A percentile compares a stretch with the other conserved stretches of the same genome.
These are phyloP conservation scores for Cucumis cinereus DNA, from an alignment of 306 rosid genomes.

Conservation along the genomic window DNA sequence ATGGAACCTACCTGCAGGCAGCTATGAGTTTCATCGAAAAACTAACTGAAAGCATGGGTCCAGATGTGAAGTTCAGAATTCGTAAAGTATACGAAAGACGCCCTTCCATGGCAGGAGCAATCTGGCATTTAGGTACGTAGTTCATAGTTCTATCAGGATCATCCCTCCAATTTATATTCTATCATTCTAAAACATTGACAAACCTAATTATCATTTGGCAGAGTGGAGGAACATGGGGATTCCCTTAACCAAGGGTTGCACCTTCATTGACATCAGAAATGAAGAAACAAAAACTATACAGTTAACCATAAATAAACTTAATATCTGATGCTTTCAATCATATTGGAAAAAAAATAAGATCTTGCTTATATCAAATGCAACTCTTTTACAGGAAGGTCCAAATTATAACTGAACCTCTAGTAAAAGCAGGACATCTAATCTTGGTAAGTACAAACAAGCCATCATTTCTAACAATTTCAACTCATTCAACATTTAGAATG, in stretches of 20 bases:
- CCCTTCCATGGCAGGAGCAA: slow-evolving; percentile 39
- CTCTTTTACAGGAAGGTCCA: slow-evolving; percentile 46
- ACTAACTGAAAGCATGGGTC: slow-evolving; percentile 54
- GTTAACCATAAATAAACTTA: slow-evolving; percentile 17
- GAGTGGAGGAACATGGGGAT: slow-evolving; percentile 58
- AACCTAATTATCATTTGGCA: slow-evolving; percentile 12
- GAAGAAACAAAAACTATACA: slow-evolving; percentile 25
- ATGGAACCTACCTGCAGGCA: slow-evolving; percentile 29
- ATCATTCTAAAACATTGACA: neutral
- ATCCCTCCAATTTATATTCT: neutral
- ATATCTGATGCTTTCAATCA: neutral
- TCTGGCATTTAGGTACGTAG: slow-evolving; percentile 66
- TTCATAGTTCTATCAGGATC: neutral
- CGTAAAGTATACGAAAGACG: slow-evolving; percentile 39
- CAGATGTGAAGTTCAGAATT: slow-evolving; percentile 48
- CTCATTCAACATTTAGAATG: neutral
- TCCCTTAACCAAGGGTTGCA: slow-evolving; percentile 87
- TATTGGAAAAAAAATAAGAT: neutral
- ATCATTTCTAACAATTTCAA: slow-evolving; percentile 2
- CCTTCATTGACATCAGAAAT: slow-evolving; percentile 44
- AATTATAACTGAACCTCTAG: slow-evolving; percentile 61
- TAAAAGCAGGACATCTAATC: slow-evolving; percentile 65
- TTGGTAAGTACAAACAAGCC: slow-evolving; percentile 36
- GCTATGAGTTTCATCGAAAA: slow-evolving; percentile 38
- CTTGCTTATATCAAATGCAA: slow-evolving; percentile 8